Evolutionary conservation across 2,329 filamentous ascomycete genomes (phyloP), one percentile per base, ranked within the genome.

Genomic region (Trichoderma endophyticum): DNA sequence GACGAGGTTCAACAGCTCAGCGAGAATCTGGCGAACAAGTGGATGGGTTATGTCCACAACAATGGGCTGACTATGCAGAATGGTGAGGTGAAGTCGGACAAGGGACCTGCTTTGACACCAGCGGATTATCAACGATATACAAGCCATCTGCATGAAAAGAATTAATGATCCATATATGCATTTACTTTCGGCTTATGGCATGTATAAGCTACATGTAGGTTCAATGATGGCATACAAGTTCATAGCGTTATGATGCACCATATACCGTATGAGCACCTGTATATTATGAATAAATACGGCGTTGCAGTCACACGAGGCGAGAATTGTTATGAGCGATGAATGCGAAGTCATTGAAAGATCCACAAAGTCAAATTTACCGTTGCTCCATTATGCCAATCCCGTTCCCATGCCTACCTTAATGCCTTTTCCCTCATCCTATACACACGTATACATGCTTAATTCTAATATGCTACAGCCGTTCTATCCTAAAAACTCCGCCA

Each of bases 401-500:
- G 14, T 28, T 43, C 48, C 62, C 39, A 43, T 34, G 14, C 32
- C 39, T 51, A 18, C 28, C 39, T 43, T 24, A 34, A 24, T 1
- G 24, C 48, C 43, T 39, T 54, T 56, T 36, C 63, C 48, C 63
- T 18, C 3, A 21, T 66, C 63, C 21, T 2, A 11, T 56, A 24
- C 30, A 39, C 4, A 2, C 26, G 30, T 66, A 56, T 14, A 39
- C 63, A 66, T 56, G 63, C 63, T 54, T 26, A 39, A 43, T 24
- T 66, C 63, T 18, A 66, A 66, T 56, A 66, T 56, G 30, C 21
- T 26, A 56, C 7, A 39, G 48, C 30, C 21, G 8, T 56, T 66
- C 30, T 56, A 66, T 34, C 30, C 63, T 24, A 65, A 66, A 64
- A 66, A 66, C 63, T 54, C 63, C 63, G 63, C 32, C 18, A n/a